Conservation (phyloP, 2,329 filamentous ascomycete species). For the Triangularia verruculosa region DNA sequence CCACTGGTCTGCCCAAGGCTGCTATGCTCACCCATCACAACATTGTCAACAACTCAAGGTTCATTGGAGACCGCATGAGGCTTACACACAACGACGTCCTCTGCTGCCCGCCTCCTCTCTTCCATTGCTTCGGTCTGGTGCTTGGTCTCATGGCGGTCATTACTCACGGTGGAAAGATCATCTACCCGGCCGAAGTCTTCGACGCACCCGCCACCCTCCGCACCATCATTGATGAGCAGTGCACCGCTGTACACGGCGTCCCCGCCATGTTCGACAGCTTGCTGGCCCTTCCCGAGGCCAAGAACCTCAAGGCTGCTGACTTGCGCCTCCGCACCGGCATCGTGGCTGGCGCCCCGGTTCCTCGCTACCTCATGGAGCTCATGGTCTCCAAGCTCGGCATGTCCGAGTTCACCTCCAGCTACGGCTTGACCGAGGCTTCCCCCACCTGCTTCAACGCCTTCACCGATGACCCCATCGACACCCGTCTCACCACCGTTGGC, state of each 20-base stretch:
- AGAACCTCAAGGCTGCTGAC: constrained; percentile 39
- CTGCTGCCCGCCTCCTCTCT: constrained; percentile 79
- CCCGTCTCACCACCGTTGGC: constrained; percentile 68
- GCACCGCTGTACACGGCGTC: constrained; percentile 76
- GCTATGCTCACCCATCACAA: constrained; percentile 71
- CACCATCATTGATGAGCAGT: constrained; percentile 63
- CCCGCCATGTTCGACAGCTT: constrained; percentile 79
- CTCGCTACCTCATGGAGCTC: constrained; percentile 69
- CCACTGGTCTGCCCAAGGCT: constrained; percentile 69
- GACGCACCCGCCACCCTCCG: constrained; percentile 63
- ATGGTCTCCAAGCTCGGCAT: constrained; percentile 71
- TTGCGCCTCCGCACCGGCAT: constrained; percentile 68
- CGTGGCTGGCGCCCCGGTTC: constrained; percentile 75
- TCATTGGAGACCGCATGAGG: constrained; percentile 72
- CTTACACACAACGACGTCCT: constrained; percentile 64
- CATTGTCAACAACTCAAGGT: constrained; percentile 63
- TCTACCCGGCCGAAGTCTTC: constrained; percentile 74
- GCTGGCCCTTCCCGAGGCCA: constrained; percentile 44
- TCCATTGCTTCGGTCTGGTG: constrained; percentile 83
- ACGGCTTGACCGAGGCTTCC: constrained; percentile 73
- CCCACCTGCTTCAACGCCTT: constrained; percentile 81
- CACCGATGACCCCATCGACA: constrained; percentile 66
- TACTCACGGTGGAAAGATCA: constrained; percentile 72
- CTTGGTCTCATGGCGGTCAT: constrained; percentile 69
- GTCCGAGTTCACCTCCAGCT: constrained; percentile 68